phyloP scores from a whole-genome alignment of 2,329 filamentous ascomycete genomes.

The Magnaporthiopsis rhizophila region DNA sequence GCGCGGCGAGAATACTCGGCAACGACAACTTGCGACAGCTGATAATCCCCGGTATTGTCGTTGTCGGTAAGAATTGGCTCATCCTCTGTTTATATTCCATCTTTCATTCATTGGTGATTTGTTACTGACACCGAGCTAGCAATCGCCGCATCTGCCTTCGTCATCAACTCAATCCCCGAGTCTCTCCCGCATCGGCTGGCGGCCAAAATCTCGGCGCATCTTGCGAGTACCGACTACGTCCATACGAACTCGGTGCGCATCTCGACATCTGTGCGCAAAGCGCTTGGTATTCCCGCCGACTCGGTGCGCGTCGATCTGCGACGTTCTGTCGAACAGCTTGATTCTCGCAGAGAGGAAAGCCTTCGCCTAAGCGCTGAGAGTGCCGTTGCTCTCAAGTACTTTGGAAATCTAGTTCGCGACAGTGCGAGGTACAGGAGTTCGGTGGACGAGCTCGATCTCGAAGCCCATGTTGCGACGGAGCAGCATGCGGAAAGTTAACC shows the following conservation, averaged over 20 bases:
- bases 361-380: constrained; percentile 75
- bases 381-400: constrained; percentile 83
- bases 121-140: constrained; percentile 36
- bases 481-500: not conserved
- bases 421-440: constrained; percentile 43
- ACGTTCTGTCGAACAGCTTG: constrained; percentile 77
- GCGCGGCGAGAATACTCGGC: constrained; percentile 71
- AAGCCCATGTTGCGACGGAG: constrained; percentile 28
- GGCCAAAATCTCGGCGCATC: constrained; percentile 73
- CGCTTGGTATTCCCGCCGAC: constrained; percentile 79
- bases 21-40: constrained; percentile 73
- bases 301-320: constrained; percentile 78
- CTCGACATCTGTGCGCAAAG: constrained; percentile 75
- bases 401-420: constrained; percentile 71
- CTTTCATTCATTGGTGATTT: not conserved
- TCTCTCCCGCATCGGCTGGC: constrained; percentile 82
- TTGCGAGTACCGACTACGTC: constrained; percentile 81
- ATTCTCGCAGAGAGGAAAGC: constrained; percentile 70
- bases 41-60: constrained; percentile 70
- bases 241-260: constrained; percentile 84
- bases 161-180: constrained; percentile 78
- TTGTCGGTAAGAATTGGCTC: constrained; percentile 57
- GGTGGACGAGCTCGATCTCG: constrained; percentile 47
- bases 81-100: constrained; percentile 7
- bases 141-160: constrained; percentile 67